A percentile compares a stretch with the other conserved stretches of the same genome.
These are phyloP conservation scores for Mycena epipterygia DNA, from an alignment of 768 basidiomycete genomes.

Conservation along the genomic window DNA sequence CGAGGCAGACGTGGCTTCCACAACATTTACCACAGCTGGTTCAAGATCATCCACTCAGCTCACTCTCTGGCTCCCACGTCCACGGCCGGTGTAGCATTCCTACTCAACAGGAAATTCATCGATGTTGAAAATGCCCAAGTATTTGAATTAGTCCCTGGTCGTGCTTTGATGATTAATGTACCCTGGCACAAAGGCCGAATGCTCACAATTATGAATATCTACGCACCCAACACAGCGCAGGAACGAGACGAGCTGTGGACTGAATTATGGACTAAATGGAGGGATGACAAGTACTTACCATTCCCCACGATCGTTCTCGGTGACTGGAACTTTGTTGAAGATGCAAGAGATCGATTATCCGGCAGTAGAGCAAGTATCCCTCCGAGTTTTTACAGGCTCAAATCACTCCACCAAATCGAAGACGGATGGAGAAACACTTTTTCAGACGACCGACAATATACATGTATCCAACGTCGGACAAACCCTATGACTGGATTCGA, in stretches of 20 bases:
- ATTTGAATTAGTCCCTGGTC: not conserved
- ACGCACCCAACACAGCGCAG: not conserved
- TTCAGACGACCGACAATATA: conserved; percentile 8
- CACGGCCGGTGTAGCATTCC: not conserved
- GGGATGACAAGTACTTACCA: not conserved
- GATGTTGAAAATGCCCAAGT: not conserved
- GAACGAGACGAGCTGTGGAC: conserved; percentile 5
- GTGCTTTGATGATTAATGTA: not conserved
- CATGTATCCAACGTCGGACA: not conserved
- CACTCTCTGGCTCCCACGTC: not conserved
- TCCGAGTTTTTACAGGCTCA: not conserved
- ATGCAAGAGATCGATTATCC: conserved; percentile 36
- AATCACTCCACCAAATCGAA: not conserved
- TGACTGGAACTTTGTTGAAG: conserved; percentile 45
- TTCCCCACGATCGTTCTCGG: conserved; percentile 31
- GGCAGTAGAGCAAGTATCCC: not conserved
- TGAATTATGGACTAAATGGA: conserved; percentile 1
- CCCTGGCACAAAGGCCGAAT: not conserved
- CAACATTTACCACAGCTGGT: not conserved
- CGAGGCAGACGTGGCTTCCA: too few relatives aligned
- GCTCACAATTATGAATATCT: conserved; percentile 6
- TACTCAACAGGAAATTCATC: not conserved
- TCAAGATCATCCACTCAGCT: not conserved
- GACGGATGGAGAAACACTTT: conserved; percentile 30
- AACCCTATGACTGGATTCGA: not conserved